phyloP scores from a whole-genome alignment of 163 green algal species.

The Scenedesmus sp. region DNA sequence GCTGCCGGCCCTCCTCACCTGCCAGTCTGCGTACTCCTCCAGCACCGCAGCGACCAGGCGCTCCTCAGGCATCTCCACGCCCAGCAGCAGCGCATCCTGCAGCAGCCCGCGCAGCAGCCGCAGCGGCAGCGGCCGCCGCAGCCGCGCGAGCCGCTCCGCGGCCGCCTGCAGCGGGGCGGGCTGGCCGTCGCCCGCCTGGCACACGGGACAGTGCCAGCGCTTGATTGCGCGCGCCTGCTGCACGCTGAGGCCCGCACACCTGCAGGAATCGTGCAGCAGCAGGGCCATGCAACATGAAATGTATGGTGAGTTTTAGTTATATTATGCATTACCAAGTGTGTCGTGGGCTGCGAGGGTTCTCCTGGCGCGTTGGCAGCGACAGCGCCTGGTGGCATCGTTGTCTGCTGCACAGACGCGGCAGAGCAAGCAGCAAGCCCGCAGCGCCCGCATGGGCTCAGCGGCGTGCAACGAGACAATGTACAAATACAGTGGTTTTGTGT shows the following conservation, averaged over 20 bases:
- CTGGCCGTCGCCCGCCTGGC: constrained; percentile 25
- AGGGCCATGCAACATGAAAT: too few species aligned
- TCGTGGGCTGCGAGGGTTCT: too few species aligned
- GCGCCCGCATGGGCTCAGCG: too few species aligned
- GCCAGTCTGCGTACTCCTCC: constrained; percentile 33
- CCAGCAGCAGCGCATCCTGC: constrained; percentile 21
- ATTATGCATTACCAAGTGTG: too few species aligned
- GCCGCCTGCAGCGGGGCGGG: background rate
- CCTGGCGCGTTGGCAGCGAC: too few species aligned
- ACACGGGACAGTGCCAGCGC: constrained; percentile 59
- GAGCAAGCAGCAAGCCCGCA: too few species aligned
- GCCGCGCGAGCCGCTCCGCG: constrained; percentile 18
- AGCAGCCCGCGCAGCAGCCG: constrained; percentile 19
- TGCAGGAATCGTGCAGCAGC: background rate
- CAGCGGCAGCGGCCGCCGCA: constrained; percentile 30
- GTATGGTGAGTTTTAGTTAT: too few species aligned
- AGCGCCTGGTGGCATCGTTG: too few species aligned
- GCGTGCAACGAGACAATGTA: too few species aligned
- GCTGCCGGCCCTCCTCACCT: constrained; percentile 24
- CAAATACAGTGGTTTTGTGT: too few species aligned
- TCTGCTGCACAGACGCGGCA: too few species aligned
- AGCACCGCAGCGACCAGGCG: background rate
- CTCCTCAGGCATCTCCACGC: constrained; percentile 50
- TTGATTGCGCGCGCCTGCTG: constrained; percentile 6
- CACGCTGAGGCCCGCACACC: constrained; percentile 7